Base-by-base conservation (phyloP, 176 grass and related monocot genomes). In the Typha latifolia region DNA sequence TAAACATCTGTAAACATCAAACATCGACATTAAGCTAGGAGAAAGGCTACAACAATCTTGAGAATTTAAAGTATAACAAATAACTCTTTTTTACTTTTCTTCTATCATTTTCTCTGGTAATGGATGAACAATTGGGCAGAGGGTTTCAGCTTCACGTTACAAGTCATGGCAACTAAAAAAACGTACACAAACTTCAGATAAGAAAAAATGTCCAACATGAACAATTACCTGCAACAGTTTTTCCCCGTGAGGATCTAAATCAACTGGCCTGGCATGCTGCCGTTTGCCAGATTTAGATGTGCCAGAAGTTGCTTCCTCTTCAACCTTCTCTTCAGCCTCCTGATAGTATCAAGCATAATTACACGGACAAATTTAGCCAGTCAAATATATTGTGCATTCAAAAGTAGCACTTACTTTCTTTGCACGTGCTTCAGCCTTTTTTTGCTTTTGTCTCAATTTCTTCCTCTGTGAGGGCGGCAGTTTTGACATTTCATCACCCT, bases 401-500 rank as follows among this genome's bases (percentile, higher is more conserved):
- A 1, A 21, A 59, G 16, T 43, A 43, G 37, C 32, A 37, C 22
- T 82, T 93, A 99, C 95, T 85, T 90, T 93, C 81, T 90, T 94
- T 56, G 95, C 95, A 81, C 95, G 95, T 19, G 95, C 95, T 78
- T 93, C 95, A 19, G 89, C 95, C 32, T 99, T 99, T 63, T 94
- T 99, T 62, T 99, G 95, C 62, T 99, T 99, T 82, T 94, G 95
- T 34, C 85, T 94, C 82, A 99, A 78, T 73, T 99, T 99, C 74
- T 99, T 99, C 77, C 89, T 90, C 52, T 99, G 89, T 65, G 89
- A 88, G 77, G 94, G 84, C 64, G 86, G 85, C 62, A 99, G 72
- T 72, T 90, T 93, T 83, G 89, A 87, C 67, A 99, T 80, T 67
- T 99, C 89, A 66, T 93, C 94, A 66, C 72, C 66, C 79, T 93